phyloP scores from a whole-genome alignment of 208 protist species.

The Wallacemonas sp. region DNA sequence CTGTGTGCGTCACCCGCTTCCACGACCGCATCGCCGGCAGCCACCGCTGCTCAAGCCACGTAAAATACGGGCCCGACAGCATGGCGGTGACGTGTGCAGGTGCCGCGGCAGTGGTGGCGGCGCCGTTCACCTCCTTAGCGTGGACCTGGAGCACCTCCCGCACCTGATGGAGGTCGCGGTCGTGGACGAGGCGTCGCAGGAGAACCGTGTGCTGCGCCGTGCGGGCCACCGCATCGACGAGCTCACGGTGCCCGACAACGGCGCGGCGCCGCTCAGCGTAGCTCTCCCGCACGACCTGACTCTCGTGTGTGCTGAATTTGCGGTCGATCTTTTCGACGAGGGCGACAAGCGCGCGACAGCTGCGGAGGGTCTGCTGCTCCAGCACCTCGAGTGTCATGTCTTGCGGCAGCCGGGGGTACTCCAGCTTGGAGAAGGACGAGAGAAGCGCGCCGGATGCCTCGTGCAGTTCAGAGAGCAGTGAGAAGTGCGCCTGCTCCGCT shows the following conservation, averaged over 20 bases:
- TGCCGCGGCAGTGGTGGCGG: background rate
- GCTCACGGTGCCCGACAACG: slow-evolving; percentile 33
- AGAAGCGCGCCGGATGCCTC: slow-evolving; percentile 43
- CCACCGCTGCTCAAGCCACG: slow-evolving; percentile 67
- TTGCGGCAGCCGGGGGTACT: slow-evolving; percentile 54
- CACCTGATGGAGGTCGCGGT: slow-evolving; percentile 35
- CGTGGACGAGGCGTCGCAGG: slow-evolving; percentile 39
- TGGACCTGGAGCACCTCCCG: slow-evolving; percentile 35
- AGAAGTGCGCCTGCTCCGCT: slow-evolving; percentile 17
- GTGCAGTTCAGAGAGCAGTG: slow-evolving; percentile 49
- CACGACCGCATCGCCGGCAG: slow-evolving; percentile 68
- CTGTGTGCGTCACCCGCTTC: slow-evolving; percentile 35
- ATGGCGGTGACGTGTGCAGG: slow-evolving; percentile 16
- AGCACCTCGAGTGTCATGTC: slow-evolving; percentile 36
- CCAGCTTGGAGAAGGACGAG: slow-evolving; percentile 50
- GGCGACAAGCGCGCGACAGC: slow-evolving; percentile 28
- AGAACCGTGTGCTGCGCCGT: slow-evolving; percentile 43
- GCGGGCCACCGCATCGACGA: slow-evolving; percentile 37
- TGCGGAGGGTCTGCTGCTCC: slow-evolving; percentile 38
- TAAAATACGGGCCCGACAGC: slow-evolving; percentile 47
- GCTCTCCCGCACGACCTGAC: slow-evolving; percentile 33
- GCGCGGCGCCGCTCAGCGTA: slow-evolving; percentile 31
- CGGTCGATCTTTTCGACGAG: slow-evolving; percentile 58
- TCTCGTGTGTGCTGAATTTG: slow-evolving; percentile 57
- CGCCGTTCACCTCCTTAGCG: slow-evolving; percentile 17